Conservation (phyloP, 495 filamentous ascomycete species). For the Penicillium longicatenatum region DNA sequence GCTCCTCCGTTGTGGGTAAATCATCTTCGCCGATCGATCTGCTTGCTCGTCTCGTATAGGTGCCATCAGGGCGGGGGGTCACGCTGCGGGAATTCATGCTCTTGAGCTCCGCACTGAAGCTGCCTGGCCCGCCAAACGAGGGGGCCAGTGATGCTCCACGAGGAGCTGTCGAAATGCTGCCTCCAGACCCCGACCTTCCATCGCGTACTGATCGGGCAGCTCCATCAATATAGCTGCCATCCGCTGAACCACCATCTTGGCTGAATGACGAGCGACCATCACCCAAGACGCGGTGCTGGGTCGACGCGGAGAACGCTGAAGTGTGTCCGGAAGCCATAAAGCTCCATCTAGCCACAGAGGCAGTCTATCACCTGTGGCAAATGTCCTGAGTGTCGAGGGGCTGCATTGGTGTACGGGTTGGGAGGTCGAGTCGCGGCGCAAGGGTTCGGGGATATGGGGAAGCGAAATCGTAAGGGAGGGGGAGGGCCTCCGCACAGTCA, state of each 20-base stretch:
- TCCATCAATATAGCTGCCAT: conserved; percentile 52
- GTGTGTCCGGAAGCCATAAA: conserved; percentile 53
- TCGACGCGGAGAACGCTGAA: conserved; percentile 62
- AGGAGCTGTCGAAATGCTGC: conserved; percentile 60
- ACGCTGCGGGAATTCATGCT: conserved; percentile 69
- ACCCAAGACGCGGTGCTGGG: conserved; percentile 64
- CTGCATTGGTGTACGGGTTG: conserved; percentile 39
- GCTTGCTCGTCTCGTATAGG: conserved; percentile 54
- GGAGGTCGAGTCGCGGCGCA: conserved; percentile 28
- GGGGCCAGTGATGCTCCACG: conserved; percentile 63
- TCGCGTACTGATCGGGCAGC: conserved; percentile 42
- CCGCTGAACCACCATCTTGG: conserved; percentile 55
- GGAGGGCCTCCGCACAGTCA: conserved; percentile 27
- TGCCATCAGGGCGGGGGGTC: conserved; percentile 68
- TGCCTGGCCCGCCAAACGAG: conserved; percentile 72
- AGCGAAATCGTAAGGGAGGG: conserved; percentile 29
- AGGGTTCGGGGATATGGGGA: conserved; percentile 29
- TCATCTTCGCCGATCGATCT: conserved; percentile 65
- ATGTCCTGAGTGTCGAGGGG: conserved; percentile 25
- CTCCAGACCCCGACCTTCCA: conserved; percentile 59
- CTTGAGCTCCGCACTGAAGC: conserved; percentile 89
- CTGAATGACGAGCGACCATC: conserved; percentile 56
- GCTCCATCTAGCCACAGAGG: conserved; percentile 48
- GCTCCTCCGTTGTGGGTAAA: conserved; percentile 66
- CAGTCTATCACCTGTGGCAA: conserved; percentile 45